Base-by-base conservation (phyloP, 1,284 basidiomycete genomes). In the Phellopilus nigrolimitatus region DNA sequence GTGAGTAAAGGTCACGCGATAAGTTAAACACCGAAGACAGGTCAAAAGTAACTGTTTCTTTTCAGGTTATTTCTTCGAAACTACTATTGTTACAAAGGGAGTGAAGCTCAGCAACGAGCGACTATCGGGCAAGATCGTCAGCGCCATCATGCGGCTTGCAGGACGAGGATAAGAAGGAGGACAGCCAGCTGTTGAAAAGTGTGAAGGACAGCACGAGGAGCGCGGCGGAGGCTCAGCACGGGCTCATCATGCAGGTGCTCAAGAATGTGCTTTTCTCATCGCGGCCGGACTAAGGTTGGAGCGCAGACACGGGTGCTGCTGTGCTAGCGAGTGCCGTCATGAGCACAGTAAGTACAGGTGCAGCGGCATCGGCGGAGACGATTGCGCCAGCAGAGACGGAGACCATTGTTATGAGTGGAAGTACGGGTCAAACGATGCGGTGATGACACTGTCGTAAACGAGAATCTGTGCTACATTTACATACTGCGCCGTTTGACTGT, bases 141-240 rank as follows among this genome's bases (percentile, higher is more conserved):
- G n/a, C n/a, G n/a, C n/a, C n/a, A n/a, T n/a, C n/a, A n/a, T n/a
- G n/a, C n/a, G 64, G 68, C 59, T 71, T 79, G 60, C 80, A 82
- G 56, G 83, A 87, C 31, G 79, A 84, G 56, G 84, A 84, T 74
- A 87, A 84, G 69, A 83, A 82, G 59, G 85, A 89, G 53, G 84
- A 86, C 34, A 87, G 78, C 56, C 82, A 87, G 54, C 72, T 95
- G 17, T 75, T 77, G 15, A 93, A 93, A 69, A 83, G 81, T 17
- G 85, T 91, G 8, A 84, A 83, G 65, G 92, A 97, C 63, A 95
- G 92, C 61, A 82, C 79, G 28, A 91, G 89, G 61, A 88, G 97
- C 49, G 82, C 91, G 0, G 76, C 82, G 7, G 93, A 97, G 64
- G 89, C 88, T 0, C 89, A 95, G 61, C 93, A 97, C 61, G 94